A percentile compares a stretch with the other conserved stretches of the same genome.
Evolutionary conservation across 192 early-diverging fungal genomes (phyloP).

Genomic region (Rhizophlyctis rosea): DNA sequence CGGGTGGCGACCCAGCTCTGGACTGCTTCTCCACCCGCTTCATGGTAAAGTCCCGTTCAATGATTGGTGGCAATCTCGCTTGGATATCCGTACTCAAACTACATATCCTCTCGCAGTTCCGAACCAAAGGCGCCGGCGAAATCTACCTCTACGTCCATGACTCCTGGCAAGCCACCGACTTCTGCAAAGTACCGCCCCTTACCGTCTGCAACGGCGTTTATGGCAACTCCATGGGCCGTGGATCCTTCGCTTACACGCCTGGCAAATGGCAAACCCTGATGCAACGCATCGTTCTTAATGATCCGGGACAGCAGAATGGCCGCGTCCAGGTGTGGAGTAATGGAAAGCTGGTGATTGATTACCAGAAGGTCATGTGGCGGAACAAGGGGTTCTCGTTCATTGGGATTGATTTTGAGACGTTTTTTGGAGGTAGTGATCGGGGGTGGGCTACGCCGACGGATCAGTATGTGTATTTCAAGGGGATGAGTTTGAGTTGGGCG

Average conservation of each 20-base stretch:
- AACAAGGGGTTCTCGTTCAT: slow-evolving; percentile 19
- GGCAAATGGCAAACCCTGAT: slow-evolving; percentile 46
- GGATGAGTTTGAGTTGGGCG: slow-evolving; percentile 14
- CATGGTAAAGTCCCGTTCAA: slow-evolving; percentile 24
- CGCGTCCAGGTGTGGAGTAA: slow-evolving; percentile 22
- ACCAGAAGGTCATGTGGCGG: slow-evolving; percentile 12
- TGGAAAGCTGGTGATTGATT: slow-evolving; percentile 26
- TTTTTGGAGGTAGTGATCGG: slow-evolving; percentile 35
- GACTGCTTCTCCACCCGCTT: slow-evolving; percentile 59
- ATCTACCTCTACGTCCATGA: slow-evolving; percentile 46
- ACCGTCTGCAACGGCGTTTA: slow-evolving; percentile 50
- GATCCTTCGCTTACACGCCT: slow-evolving; percentile 39
- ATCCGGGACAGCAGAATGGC: slow-evolving; percentile 14
- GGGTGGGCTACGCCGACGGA: slow-evolving; percentile 26
- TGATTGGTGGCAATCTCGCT: neutral
- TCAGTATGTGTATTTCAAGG: slow-evolving; percentile 38
- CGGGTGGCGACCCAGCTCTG: slow-evolving; percentile 49
- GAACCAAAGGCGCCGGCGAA: slow-evolving; percentile 46
- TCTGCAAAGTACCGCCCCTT: slow-evolving; percentile 34
- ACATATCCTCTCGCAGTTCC: slow-evolving; percentile 40
- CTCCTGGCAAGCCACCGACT: slow-evolving; percentile 3
- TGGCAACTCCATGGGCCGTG: slow-evolving; percentile 54
- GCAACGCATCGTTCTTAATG: slow-evolving; percentile 44
- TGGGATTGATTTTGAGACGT: slow-evolving; percentile 44
- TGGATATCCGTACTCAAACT: too few relatives aligned